A percentile compares a stretch with the other conserved stretches of the same genome.
Conservation (phyloP, 2,329 filamentous ascomycete genomes). For the Xylariaceae sp. region DNA sequence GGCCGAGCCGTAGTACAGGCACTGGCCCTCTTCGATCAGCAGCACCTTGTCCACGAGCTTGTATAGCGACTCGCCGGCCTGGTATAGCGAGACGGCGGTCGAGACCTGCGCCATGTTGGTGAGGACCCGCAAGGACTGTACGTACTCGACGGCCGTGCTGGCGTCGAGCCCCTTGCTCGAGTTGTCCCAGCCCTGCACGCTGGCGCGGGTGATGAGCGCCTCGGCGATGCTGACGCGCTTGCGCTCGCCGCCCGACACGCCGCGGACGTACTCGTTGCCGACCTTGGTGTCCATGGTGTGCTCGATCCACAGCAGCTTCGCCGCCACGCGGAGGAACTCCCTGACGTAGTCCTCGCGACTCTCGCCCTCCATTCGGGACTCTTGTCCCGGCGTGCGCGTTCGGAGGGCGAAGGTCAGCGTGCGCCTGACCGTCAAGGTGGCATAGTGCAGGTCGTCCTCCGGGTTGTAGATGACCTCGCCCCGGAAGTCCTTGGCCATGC, state of each 20-base stretch:
- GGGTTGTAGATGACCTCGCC: conserved; percentile 62
- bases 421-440: conserved; percentile 59
- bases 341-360: conserved; percentile 50
- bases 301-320: conserved; percentile 62
- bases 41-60: conserved; percentile 61
- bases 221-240: conserved; percentile 74
- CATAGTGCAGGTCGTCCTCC: conserved; percentile 62
- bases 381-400: conserved; percentile 27
- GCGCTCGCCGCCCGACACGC: conserved; percentile 55
- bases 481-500: conserved; percentile 46
- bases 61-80: conserved; percentile 47
- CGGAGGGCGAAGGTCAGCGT: conserved; percentile 56
- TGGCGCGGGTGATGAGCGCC: conserved; percentile 53
- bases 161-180: conserved; percentile 59
- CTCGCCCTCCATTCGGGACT: conserved; percentile 57
- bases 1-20: conserved; percentile 62
- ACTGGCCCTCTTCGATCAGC: conserved; percentile 59
- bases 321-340: conserved; percentile 52
- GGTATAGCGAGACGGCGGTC: conserved; percentile 59
- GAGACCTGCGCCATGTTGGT: conserved; percentile 58
- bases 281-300: conserved; percentile 61
- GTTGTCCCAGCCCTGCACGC: conserved; percentile 66
- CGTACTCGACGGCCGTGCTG: conserved; percentile 59
- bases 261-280: conserved; percentile 57
- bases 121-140: conserved; percentile 55